These are phyloP conservation scores for Calonectria henricotiae DNA, from an alignment of 2,329 filamentous ascomycete species.

Conservation along the genomic window DNA sequence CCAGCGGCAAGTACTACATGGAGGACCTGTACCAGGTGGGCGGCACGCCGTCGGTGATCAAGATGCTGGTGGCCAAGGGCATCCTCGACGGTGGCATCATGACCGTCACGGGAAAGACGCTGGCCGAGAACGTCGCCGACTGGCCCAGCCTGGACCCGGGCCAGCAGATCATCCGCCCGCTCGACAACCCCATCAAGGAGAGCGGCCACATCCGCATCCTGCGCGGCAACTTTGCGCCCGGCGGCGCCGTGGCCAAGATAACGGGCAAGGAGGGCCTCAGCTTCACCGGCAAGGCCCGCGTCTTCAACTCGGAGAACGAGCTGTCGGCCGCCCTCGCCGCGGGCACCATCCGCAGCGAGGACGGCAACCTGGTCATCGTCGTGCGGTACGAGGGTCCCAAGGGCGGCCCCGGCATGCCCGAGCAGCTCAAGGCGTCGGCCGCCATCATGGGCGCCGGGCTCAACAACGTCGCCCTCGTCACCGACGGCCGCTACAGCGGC, in stretches of 20 bases:
- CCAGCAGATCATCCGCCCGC: slow-evolving; percentile 89
- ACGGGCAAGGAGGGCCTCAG: slow-evolving; percentile 92
- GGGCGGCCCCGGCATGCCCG: slow-evolving; percentile 96
- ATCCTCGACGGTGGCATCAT: slow-evolving; percentile 84
- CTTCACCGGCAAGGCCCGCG: slow-evolving; percentile 86
- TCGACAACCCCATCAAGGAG: slow-evolving; percentile 82
- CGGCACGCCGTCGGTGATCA: slow-evolving; percentile 88
- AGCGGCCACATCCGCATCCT: slow-evolving; percentile 93
- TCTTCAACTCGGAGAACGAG: slow-evolving; percentile 89
- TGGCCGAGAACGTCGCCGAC: slow-evolving; percentile 84
- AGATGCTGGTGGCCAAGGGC: slow-evolving; percentile 83
- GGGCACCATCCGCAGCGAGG: slow-evolving; percentile 68
- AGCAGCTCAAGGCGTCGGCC: slow-evolving; percentile 90
- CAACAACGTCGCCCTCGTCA: slow-evolving; percentile 90
- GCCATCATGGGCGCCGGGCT: slow-evolving; percentile 95
- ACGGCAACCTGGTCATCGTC: slow-evolving; percentile 88
- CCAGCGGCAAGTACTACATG: slow-evolving; percentile 89
- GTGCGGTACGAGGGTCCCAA: slow-evolving; percentile 96
- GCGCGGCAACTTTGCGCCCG: slow-evolving; percentile 88
- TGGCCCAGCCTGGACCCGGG: slow-evolving; percentile 84
- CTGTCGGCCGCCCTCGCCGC: slow-evolving; percentile 85
- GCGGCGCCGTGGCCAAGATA: slow-evolving; percentile 94
- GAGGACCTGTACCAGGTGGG: slow-evolving; percentile 90
- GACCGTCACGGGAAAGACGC: slow-evolving; percentile 88
- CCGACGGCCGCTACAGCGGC: slow-evolving; percentile 91